Base-by-base conservation (phyloP, 1,284 basidiomycete genomes). In the Leccinum fallax region DNA sequence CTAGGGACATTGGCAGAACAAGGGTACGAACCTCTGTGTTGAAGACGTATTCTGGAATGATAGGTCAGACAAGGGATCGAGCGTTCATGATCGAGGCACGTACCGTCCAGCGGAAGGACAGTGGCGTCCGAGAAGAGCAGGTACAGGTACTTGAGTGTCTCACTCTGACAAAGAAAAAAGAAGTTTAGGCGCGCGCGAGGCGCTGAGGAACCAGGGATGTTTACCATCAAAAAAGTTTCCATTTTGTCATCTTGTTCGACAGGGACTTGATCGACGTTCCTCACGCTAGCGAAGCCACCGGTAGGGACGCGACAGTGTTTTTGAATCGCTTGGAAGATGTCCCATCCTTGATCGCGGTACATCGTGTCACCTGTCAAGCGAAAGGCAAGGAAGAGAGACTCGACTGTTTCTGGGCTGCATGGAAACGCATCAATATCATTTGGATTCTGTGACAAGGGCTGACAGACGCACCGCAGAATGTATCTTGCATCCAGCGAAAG, bases 121-220 rank as follows among this genome's bases (percentile, higher is more conserved):
- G 78, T 80, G 16, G 85, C 83, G 68, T 94, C 92, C 55, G 89
- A 87, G 73, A 97, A 98, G 5, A 97, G 79, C 63, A 98, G 77
- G 73, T 92, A 98, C 48, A 99, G 80, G 77, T 99, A 99, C 76
- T 99, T 98, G 61, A 98, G 78, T 5, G 95, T 98, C 78, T 98
- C 95, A 69, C 90, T 90, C 87, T 90, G 73, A 59, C 49, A 61
- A 43, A 43, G 36, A 28, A 64, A 51, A 59, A 24, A 26, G 4
- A 32, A 11, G 9, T 19, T 21, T 46, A 46, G 52, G 59, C 65
- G 16, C 30, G 34, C 34, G 15, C 10, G 19, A 11, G 32, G 40
- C 46, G 24, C n/a, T 2, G 46, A 52, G 53, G 53, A 36, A 48
- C 40, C 21, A 32, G 57, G 54, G 30, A 46, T 46, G 77, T 87